Evolutionary conservation across 345 rosid genomes (phyloP).

Genomic region (Alliaria petiolata): DNA sequence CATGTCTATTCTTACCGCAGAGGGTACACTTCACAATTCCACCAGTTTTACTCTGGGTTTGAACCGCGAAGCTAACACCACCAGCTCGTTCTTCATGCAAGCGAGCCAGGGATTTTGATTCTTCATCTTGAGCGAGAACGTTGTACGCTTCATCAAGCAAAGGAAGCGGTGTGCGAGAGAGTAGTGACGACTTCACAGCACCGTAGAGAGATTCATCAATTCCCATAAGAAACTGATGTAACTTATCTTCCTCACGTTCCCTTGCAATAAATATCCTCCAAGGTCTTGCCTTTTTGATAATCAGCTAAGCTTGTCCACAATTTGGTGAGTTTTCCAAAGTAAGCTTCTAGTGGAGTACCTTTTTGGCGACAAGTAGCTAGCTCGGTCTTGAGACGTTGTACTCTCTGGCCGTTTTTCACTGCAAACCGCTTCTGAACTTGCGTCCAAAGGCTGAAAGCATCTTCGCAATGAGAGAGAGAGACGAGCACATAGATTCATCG

Average conservation of each 20-base stretch:
- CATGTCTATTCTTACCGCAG: background rate
- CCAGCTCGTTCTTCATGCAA: background rate
- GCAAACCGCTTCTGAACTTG: too few species aligned
- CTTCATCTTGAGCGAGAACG: background rate
- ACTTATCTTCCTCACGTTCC: background rate
- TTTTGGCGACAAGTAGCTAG: background rate
- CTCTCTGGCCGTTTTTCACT: too few species aligned
- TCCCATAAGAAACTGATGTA: background rate
- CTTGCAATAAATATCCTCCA: fast-evolving
- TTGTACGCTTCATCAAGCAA: background rate
- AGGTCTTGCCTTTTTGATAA: background rate
- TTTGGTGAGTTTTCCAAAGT: background rate
- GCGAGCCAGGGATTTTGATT: background rate
- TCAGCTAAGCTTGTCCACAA: background rate
- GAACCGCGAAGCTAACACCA: background rate
- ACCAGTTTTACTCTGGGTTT: background rate
- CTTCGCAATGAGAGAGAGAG: too few species aligned
- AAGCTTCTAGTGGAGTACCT: fast-evolving
- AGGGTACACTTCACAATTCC: background rate
- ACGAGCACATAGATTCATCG: too few species aligned
- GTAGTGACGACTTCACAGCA: fast-evolving
- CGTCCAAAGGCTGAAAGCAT: too few species aligned
- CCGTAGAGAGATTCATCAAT: background rate
- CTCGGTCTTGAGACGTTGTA: too few species aligned
- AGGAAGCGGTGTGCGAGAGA: background rate